These are phyloP conservation scores for Beauveria bassiana DNA, from an alignment of 2,329 filamentous ascomycete genomes.

Conservation along the genomic window DNA sequence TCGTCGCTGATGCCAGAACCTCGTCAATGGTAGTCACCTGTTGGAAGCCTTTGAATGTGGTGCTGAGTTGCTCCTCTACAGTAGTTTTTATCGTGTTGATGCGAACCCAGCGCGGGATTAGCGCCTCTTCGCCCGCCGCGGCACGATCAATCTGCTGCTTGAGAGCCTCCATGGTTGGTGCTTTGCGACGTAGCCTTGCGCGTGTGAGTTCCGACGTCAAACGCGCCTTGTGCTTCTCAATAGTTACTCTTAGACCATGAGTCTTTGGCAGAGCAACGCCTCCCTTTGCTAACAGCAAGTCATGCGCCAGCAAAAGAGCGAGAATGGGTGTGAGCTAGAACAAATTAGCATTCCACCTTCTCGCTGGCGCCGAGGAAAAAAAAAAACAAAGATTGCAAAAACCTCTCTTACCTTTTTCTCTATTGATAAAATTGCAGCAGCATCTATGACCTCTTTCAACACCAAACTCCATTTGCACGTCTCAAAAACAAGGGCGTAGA, in stretches of 20 bases:
- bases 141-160: slow-evolving; percentile 47
- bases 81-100: slow-evolving; percentile 72
- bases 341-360: neutral
- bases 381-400: neutral
- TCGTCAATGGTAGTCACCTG: slow-evolving; percentile 48
- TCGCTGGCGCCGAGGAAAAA: neutral
- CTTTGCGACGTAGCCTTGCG: slow-evolving; percentile 63
- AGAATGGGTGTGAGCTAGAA: slow-evolving; percentile 70
- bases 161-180: slow-evolving; percentile 60
- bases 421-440: slow-evolving; percentile 62
- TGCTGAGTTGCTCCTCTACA: slow-evolving; percentile 62
- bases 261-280: slow-evolving; percentile 74
- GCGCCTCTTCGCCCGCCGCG: slow-evolving; percentile 41
- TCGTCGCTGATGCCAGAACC: slow-evolving; percentile 33
- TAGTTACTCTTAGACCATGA: slow-evolving; percentile 67
- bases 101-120: slow-evolving; percentile 84
- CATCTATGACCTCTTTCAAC: slow-evolving; percentile 84
- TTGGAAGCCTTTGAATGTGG: slow-evolving; percentile 61
- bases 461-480: slow-evolving; percentile 84
- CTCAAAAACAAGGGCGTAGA: slow-evolving; percentile 83
- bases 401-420: slow-evolving; percentile 68
- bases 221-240: slow-evolving; percentile 76
- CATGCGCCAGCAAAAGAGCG: slow-evolving; percentile 76
- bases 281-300: slow-evolving; percentile 71
- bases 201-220: slow-evolving; percentile 77